Percentiles rank a stretch among this genome's conserved stretches.
Evolutionary conservation across 2,329 filamentous ascomycete genomes (phyloP).

Genomic region (Fusarium nisikadoi): DNA sequence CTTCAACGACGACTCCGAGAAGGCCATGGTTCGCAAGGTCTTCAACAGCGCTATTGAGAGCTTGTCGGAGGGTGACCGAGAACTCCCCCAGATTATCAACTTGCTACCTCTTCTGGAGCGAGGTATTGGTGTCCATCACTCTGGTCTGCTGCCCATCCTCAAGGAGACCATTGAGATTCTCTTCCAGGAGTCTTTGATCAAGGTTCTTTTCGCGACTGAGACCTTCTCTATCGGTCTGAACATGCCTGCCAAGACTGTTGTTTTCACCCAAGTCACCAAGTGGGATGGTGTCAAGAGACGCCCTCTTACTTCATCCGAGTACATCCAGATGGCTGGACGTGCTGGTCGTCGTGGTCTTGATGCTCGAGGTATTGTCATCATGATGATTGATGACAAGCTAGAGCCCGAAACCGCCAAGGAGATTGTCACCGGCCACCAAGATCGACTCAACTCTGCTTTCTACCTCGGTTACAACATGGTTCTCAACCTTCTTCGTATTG

Average conservation of each 20-base stretch:
- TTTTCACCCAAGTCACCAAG: conserved; percentile 97
- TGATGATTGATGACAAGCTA: conserved; percentile 99
- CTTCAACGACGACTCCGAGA: conserved; percentile 97
- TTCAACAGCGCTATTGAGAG: conserved; percentile 94
- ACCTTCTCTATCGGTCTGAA: conserved; percentile 99
- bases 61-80: conserved; percentile 89
- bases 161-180: conserved; percentile 99
- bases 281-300: conserved; percentile 86
- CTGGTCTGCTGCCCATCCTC: conserved; percentile 90
- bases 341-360: conserved; percentile 97
- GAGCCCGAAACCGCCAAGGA: conserved; percentile 93
- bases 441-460: conserved; percentile 97
- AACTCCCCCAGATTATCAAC: conserved; percentile 89
- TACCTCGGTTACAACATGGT: conserved; percentile 99
- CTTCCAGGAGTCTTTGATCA: conserved; percentile 97
- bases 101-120: conserved; percentile 88
- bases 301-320: conserved; percentile 93
- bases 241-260: conserved; percentile 99
- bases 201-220: conserved; percentile 96
- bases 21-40: conserved; percentile 92
- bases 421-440: conserved; percentile 96
- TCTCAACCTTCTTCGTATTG: conserved; percentile 94
- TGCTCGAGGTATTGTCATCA: conserved; percentile 97
- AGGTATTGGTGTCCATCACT: conserved; percentile 97
- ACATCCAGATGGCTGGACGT: conserved; percentile 98